These are phyloP conservation scores for Phialophora expanda DNA, from an alignment of 2,329 filamentous ascomycete genomes.

Conservation along the genomic window DNA sequence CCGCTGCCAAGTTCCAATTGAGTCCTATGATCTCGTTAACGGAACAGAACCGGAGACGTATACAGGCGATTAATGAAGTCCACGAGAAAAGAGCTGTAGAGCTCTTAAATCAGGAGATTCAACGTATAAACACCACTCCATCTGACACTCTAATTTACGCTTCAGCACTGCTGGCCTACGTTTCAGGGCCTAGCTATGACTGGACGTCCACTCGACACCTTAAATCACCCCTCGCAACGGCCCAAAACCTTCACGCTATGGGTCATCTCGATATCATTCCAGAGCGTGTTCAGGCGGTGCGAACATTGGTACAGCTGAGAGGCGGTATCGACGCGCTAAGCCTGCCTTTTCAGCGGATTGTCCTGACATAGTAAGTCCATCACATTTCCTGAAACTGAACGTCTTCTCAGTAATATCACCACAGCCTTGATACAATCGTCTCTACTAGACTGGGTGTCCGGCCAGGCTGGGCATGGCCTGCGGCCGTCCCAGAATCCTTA, in stretches of 20 bases:
- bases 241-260: slow-evolving; percentile 12
- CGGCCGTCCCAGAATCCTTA: slow-evolving; percentile 9
- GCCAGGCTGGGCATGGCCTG: slow-evolving; percentile 3
- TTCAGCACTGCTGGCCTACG: slow-evolving; percentile 9
- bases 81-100: slow-evolving; percentile 8
- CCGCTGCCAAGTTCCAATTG: slow-evolving; percentile 9
- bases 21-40: slow-evolving; percentile 13
- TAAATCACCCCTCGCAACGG: slow-evolving; percentile 9
- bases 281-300: slow-evolving; percentile 8
- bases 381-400: background rate
- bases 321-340: slow-evolving; percentile 10
- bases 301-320: slow-evolving; percentile 1
- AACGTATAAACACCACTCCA: background rate
- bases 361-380: slow-evolving; percentile 12
- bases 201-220: slow-evolving; percentile 1
- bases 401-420: background rate
- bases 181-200: slow-evolving; percentile 4
- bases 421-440: slow-evolving; percentile 8
- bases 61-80: background rate
- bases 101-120: slow-evolving; percentile 1
- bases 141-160: slow-evolving; percentile 8
- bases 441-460: slow-evolving; percentile 3
- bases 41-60: slow-evolving; percentile 1
- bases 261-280: slow-evolving; percentile 13
- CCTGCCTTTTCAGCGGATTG: slow-evolving; percentile 12